Evolutionary conservation across 225 moss, liverwort and hornwort species (phyloP), one percentile per base, ranked within the genome.

Genomic region (Pseudisothecium myosuroides): DNA sequence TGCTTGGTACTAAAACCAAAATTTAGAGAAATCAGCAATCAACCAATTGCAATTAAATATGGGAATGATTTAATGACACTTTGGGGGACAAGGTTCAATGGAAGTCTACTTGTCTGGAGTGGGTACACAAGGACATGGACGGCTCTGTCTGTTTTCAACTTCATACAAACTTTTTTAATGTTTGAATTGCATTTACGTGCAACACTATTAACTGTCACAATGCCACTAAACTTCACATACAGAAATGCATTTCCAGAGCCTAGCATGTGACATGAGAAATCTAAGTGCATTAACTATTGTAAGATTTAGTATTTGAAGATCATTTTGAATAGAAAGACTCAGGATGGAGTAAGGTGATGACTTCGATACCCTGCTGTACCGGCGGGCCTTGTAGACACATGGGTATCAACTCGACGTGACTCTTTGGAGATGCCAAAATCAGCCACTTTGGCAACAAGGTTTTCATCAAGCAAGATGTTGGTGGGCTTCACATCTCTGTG

Each of bases 351-450:
- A 39, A 76, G 90, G 49, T 50, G 81, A 73, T 67, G 82, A 71
- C 23, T 61, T 47, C 6, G 81, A 31, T 90, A 94, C 93, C 91
- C 93, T 79, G 87, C 89, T 52, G 92, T 92, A 9, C 94, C 94
- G 28, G 92, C 94, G n/a, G 87, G 94, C 27, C 84, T 12, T 8
- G 94, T 91, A 31, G 92, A 94, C 43, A 91, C 89, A 62, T 94
- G 94, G 76, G 94, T 94, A 37, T 85, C 87, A 45, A 86, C 58
- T 76, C 83, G 82, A 32, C 79, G 27, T 11, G 90, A 91, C 84
- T 90, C 92, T 88, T 91, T 94, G 87, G 92, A 91, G 81, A 97
- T 96, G 54, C 96, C 94, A 31, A 95, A 97, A 89, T 95, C 97
- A 21, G 92, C 92, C 41, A 97, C 87, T 88, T 95, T 96, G 47